Evolutionary conservation across 2,329 filamentous ascomycete genomes (phyloP), one percentile per base, ranked within the genome.

Genomic region (Penicillium polonicum): DNA sequence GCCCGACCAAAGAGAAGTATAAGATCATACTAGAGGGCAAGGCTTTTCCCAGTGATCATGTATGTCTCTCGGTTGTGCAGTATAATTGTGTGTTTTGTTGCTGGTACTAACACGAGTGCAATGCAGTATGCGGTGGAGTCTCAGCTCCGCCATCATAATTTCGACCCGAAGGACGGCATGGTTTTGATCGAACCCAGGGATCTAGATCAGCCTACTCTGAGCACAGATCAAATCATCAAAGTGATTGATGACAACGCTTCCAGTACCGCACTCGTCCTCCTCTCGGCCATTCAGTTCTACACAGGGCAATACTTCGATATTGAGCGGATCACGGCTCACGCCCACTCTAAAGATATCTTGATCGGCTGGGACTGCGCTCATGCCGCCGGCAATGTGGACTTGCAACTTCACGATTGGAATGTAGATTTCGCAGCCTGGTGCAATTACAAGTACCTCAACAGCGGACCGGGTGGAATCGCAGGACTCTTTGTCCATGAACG

Each of bases 381-480:
- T 72, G 90, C 91, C 0, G 89, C 85, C 23, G 92, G 92, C 33
- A 96, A 96, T 69, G 89, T 95, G 2, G 86, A 89, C 41, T 76
- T 96, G 19, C 76, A 81, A 57, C 81, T 96, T 21, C 91, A 96
- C 74, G 90, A 93, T 66, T 96, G 92, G 92, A 83, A 89, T 64
- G 91, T 95, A 35, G 92, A 96, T 73, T 96, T 96, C 68, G 92
- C 92, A 17, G 90, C 85, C 53, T 96, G 92, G 92, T 96, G 92
- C 75, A 92, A 88, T 19, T 96, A 96, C 82, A 96, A 96, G 78
- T 96, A 96, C 77, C 83, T 96, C 72, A 96, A 96, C 71, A 86
- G 87, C 27, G 92, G 92, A 0, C 91, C 92, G 0, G 92, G 92
- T 4, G 83, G 87, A 17, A 95, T 95, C 62, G 91, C 85, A 1